Base-by-base conservation (phyloP, 2,329 filamentous ascomycete genomes). In the Colletotrichum australisinense region DNA sequence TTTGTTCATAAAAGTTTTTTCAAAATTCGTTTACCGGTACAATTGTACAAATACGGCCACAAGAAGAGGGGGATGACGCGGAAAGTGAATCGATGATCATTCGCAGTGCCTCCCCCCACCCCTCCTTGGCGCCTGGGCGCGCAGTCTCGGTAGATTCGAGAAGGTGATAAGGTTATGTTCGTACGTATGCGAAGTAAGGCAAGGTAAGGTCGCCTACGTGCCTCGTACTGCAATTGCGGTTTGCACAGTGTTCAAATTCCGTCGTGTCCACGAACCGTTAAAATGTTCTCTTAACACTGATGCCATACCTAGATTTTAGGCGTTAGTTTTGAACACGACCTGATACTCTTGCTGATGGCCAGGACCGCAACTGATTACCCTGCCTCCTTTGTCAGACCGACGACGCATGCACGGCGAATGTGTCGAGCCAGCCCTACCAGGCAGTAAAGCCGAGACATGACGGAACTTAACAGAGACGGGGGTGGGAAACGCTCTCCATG, bases 351-450 rank as follows among this genome's bases (percentile, higher is more conserved):
- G 2, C 60, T 52, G 14, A 28, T 22, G 46, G 60, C 49, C 30
- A 52, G 9, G n/a, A 12, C 42, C 26, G 60, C 28, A 63, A 63
- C 9, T 19, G 38, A 42, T 42, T 30, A 38, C 49, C 42, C 14
- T 65, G 49, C 52, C 24, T 56, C 52, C 16, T 56, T 16, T 19
- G 52, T 46, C 22, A 52, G 30, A 32, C 42, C 65, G 19, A 53
- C 60, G 59, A 32, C 49, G 49, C 49, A 35, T 16, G 14, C 19
- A 35, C 19, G 62, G 55, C 26, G 57, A 8, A 53, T 69, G 63
- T 55, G 38, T 66, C 30, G 30, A 56, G 22, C 30, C 68, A 71
- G 68, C 68, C 62, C 68, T 71, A 71, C 68, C 56, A 67, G 68
- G 68, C 63, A 71, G 35, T 12, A 24, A 24, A 57, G 16, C 63